Conservation (phyloP, 2,329 filamentous ascomycete species). For the Botryotinia calthae region DNA sequence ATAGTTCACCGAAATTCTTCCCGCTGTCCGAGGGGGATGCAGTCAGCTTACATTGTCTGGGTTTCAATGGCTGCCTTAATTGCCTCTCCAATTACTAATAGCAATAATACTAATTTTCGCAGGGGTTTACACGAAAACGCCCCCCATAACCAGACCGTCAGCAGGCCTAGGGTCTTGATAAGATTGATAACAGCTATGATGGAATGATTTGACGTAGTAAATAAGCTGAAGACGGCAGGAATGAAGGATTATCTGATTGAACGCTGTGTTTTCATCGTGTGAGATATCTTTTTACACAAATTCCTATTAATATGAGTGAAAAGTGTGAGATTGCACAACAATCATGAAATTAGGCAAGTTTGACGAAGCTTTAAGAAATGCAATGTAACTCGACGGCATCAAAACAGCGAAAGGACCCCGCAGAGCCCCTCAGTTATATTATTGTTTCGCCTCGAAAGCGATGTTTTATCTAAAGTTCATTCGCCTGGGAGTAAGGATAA, state of each 20-base stretch:
- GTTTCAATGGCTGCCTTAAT: neutral
- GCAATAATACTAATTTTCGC: neutral
- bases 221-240: neutral
- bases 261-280: neutral
- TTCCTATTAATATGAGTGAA: neutral
- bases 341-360: neutral
- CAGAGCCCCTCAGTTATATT: neutral
- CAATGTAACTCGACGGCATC: neutral
- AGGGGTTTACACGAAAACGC: neutral
- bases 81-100: neutral
- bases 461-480: neutral
- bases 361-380: neutral
- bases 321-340: neutral
- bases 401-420: neutral
- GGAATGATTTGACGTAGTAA: neutral
- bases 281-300: neutral
- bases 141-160: too few species aligned
- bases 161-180: neutral
- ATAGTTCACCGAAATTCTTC: neutral
- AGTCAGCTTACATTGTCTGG: neutral
- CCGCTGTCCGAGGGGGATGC: neutral
- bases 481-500: neutral
- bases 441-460: neutral
- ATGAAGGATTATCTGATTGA: neutral
- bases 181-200: neutral